Conservation (phyloP, 257 asterid species). For the Ballota nigra region DNA sequence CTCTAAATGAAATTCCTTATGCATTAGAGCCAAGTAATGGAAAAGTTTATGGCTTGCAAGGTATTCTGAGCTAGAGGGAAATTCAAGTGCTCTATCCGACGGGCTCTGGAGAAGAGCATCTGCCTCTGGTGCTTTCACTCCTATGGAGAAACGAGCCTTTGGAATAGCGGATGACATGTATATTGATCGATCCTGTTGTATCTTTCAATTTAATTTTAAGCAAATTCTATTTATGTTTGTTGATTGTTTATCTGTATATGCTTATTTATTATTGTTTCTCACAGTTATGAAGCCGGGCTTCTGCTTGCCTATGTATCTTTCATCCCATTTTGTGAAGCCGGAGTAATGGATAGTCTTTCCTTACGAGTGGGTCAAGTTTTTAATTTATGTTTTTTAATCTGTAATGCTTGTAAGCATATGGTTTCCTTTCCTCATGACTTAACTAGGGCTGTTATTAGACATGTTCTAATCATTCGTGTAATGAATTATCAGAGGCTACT, state of each 20-base stretch:
- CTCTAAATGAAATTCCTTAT: background rate
- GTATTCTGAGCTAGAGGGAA: slow-evolving; percentile 61
- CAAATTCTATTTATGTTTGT: background rate
- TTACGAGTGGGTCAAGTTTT: slow-evolving; percentile 53
- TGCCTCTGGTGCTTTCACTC: slow-evolving; percentile 72
- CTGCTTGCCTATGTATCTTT: slow-evolving; percentile 74
- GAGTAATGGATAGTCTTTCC: slow-evolving; percentile 80
- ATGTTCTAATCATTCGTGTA: slow-evolving; percentile 12
- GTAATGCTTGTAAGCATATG: too few species aligned
- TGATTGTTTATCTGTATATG: background rate
- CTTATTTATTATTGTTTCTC: slow-evolving; percentile 15
- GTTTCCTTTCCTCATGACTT: too few species aligned
- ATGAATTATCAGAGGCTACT: slow-evolving; percentile 70
- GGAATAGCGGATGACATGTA: slow-evolving; percentile 98
- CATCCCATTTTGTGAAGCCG: slow-evolving; percentile 85
- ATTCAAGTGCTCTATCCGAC: slow-evolving; percentile 45
- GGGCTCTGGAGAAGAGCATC: slow-evolving; percentile 93
- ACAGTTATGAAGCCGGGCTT: slow-evolving; percentile 96
- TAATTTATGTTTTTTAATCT: slow-evolving; percentile 4
- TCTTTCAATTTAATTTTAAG: background rate
- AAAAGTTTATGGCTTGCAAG: slow-evolving; percentile 37
- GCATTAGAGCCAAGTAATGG: background rate
- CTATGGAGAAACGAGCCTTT: slow-evolving; percentile 76
- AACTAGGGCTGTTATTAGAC: too few species aligned
- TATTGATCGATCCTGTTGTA: background rate